Conservation (phyloP, 345 rosid species). For the Populus nigra region DNA sequence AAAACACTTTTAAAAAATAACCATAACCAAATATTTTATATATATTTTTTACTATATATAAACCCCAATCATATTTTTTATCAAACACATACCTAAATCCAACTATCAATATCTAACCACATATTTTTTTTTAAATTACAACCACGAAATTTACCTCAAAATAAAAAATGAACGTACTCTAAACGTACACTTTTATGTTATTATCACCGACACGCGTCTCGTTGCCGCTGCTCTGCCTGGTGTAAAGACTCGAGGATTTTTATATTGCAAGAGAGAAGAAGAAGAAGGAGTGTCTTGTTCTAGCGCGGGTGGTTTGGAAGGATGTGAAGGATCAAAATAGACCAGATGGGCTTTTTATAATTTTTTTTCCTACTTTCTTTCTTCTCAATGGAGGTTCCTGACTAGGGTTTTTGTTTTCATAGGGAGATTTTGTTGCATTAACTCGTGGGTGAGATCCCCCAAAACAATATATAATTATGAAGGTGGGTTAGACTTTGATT, state of each 20-base stretch:
- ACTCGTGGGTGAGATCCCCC: neutral
- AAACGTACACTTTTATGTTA: too few species aligned
- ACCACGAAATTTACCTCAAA: too few species aligned
- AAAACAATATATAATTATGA: neutral
- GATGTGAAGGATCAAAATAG: constrained; percentile 5
- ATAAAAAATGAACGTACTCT: neutral
- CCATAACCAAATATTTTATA: too few species aligned
- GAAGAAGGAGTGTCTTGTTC: neutral
- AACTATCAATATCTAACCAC: too few species aligned
- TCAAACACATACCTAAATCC: too few species aligned
- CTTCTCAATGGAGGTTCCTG: neutral
- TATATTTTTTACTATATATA: too few species aligned
- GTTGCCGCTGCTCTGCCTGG: neutral
- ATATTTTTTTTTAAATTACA: too few species aligned
- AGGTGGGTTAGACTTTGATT: neutral
- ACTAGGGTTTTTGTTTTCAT: neutral
- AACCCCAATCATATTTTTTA: too few species aligned
- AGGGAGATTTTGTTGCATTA: neutral
- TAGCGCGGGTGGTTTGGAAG: constrained; percentile 20
- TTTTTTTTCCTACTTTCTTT: neutral
- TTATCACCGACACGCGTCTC: neutral
- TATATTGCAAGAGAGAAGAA: neutral
- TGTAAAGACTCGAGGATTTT: neutral
- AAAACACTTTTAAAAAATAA: too few species aligned
- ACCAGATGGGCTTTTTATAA: neutral